Evolutionary conservation across 106 monocot genomes (phyloP).

Genomic region (Triglochin maritima): DNA sequence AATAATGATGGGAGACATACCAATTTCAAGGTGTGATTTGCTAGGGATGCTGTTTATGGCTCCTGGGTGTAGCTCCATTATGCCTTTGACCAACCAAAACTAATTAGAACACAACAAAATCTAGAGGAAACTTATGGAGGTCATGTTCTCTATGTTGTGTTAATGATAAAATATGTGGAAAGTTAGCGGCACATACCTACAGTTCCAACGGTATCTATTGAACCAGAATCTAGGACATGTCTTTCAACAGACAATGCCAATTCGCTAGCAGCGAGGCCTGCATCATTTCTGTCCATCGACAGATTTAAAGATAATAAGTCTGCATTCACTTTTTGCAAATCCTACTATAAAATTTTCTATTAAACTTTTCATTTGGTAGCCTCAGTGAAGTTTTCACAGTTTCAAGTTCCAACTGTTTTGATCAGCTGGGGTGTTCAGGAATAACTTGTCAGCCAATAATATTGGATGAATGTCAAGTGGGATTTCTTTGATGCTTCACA

Average conservation of each 20-base stretch:
- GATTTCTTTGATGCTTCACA: no score
- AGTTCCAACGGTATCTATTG: slow-evolving; percentile 93
- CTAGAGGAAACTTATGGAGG: background rate
- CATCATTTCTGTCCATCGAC: slow-evolving; percentile 71
- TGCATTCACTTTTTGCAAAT: background rate
- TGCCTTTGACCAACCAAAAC: slow-evolving; percentile 39
- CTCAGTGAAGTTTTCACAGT: no score
- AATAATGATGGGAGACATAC: slow-evolving; percentile 21
- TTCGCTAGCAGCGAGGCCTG: slow-evolving; percentile 93
- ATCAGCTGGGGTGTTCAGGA: no score
- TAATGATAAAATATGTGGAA: no score
- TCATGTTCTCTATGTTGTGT: no score
- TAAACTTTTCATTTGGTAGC: no score
- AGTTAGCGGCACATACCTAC: slow-evolving; percentile 42
- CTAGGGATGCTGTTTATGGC: slow-evolving; percentile 99
- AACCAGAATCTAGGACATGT: slow-evolving; percentile 84
- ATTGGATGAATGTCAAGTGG: no score
- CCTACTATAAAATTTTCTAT: no score
- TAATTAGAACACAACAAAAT: background rate
- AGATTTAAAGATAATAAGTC: background rate
- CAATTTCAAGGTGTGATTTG: slow-evolving; percentile 91
- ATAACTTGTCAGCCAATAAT: no score
- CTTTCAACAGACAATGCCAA: slow-evolving; percentile 90
- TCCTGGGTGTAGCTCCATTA: slow-evolving; percentile 88
- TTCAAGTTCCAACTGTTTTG: no score